Evolutionary conservation across 106 monocot species (phyloP).

Genomic region (Dioscorea zingiberensis): DNA sequence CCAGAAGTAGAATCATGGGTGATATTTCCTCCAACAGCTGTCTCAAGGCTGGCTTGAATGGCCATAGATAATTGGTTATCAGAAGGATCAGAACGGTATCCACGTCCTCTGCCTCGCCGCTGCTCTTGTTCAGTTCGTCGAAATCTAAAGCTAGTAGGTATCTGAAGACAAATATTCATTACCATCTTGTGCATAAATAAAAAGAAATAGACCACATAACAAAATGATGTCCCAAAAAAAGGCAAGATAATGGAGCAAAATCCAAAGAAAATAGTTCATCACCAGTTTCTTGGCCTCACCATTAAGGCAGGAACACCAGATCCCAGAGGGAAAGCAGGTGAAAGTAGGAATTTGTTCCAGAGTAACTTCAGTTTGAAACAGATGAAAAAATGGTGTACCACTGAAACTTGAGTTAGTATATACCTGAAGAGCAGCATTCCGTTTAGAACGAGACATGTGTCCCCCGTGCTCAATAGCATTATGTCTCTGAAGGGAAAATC

Average conservation of each 20-base stretch:
- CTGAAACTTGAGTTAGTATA: neutral
- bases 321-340: too few relatives aligned
- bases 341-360: too few relatives aligned
- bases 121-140: slow-evolving; percentile 63
- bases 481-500: slow-evolving; percentile 57
- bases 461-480: slow-evolving; percentile 90
- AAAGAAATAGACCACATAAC: neutral
- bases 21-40: slow-evolving; percentile 27
- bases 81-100: slow-evolving; percentile 38
- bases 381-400: too few relatives aligned
- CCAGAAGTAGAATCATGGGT: slow-evolving; percentile 24
- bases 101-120: slow-evolving; percentile 66
- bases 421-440: slow-evolving; percentile 97
- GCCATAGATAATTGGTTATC: slow-evolving; percentile 29
- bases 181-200: too few relatives aligned
- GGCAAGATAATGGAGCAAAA: neutral
- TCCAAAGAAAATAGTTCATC: neutral
- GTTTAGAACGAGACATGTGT: slow-evolving; percentile 82
- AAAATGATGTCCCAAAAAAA: neutral
- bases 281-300: too few relatives aligned
- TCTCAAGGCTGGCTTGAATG: slow-evolving; percentile 57
- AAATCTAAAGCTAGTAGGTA: slow-evolving; percentile 92
- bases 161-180: slow-evolving; percentile 41
- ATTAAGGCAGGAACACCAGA: too few relatives aligned
- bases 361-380: too few relatives aligned